Base-by-base conservation (phyloP, 345 rosid species). In the Pugionium cornutum region DNA sequence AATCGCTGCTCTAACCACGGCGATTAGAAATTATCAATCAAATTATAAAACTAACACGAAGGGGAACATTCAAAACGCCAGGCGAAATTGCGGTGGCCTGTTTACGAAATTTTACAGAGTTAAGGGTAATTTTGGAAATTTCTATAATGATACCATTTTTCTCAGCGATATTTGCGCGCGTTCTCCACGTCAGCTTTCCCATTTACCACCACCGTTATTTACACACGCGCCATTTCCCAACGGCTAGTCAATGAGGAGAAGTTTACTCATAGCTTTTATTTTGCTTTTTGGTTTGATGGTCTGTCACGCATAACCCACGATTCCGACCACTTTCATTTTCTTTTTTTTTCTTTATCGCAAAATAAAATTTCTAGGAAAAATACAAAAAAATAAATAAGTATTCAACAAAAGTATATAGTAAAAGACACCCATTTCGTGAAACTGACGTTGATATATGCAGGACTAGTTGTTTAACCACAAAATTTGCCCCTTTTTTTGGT, bases 81-180 rank as follows among this genome's bases (percentile, higher is more conserved):
- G 18, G 18, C 18, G 0, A 0, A 18, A 18, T 18, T 18, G 18
- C 18, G 18, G 18, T 18, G 18, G 18, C 18, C 18, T 18, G 18
- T 18, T 18, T 18, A 18, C 18, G 18, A 18, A 18, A 18, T 18
- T 18, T 18, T 18, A 18, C 18, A 18, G 18, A 18, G 18, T 18
- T 48, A 64, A 52, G 51, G 58, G 53, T 50, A 72, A 6, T 4
- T 39, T 55, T 42, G 70, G 51, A 49, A 56, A 39, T 18, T 43
- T 2, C 3, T 0, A 7, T 6, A 34, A 3, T 52, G 39, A 52
- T 44, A 59, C 56, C 55, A 51, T 3, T 40, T 55, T 32, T 1
- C 26, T 71, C 82, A 82, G 87, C 90, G 89, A 86, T 76, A 80
- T 79, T 89, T 82, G 80, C 90, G 96, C 86, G 87, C 78, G 92